A percentile compares a stretch with the other conserved stretches of the same genome.
Evolutionary conservation across 108 stramenopile genomes (phyloP).

Genomic region (Pinguiococcus pyrenoidosus): DNA sequence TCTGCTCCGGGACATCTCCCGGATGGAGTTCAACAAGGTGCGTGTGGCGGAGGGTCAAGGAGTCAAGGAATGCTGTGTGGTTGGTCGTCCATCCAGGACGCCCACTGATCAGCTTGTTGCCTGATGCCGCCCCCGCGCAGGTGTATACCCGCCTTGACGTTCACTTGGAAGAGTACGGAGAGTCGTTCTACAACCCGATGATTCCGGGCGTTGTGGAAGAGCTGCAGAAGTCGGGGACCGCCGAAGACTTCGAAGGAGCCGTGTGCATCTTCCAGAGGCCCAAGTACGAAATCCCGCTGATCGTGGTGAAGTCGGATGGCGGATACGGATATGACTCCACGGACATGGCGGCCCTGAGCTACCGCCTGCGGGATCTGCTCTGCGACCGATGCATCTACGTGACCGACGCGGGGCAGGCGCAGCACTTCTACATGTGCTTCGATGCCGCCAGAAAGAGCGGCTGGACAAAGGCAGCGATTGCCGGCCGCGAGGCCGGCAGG

Average conservation of each 20-base stretch:
- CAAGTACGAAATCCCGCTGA: no score
- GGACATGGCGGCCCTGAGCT: conserved; percentile 95
- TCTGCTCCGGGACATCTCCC: conserved; percentile 76
- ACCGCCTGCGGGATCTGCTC: conserved; percentile 61
- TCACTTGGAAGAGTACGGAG: conserved; percentile 75
- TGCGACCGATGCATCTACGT: conserved; percentile 79
- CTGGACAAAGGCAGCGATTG: conserved; percentile 67
- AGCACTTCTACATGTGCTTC: conserved; percentile 89
- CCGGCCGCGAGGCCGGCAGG: neutral
- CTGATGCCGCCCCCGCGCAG: no score
- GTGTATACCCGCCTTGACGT: conserved; percentile 93
- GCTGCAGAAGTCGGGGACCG: conserved; percentile 50
- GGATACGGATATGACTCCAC: conserved; percentile 99
- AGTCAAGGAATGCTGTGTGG: no score
- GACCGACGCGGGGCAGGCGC: conserved; percentile 89
- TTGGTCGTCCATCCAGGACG: no score
- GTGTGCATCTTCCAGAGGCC: conserved; percentile 72
- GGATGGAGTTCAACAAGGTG: conserved; percentile 85
- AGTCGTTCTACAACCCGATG: conserved; percentile 96
- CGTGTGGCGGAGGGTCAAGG: no score
- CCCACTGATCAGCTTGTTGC: no score
- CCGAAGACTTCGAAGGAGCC: conserved; percentile 78
- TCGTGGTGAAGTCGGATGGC: conserved; percentile 95
- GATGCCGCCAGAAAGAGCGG: conserved; percentile 76
- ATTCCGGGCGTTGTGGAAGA: conserved; percentile 85